Base-by-base conservation (phyloP, 163 green algal genomes). In the Volvox carteri region DNA sequence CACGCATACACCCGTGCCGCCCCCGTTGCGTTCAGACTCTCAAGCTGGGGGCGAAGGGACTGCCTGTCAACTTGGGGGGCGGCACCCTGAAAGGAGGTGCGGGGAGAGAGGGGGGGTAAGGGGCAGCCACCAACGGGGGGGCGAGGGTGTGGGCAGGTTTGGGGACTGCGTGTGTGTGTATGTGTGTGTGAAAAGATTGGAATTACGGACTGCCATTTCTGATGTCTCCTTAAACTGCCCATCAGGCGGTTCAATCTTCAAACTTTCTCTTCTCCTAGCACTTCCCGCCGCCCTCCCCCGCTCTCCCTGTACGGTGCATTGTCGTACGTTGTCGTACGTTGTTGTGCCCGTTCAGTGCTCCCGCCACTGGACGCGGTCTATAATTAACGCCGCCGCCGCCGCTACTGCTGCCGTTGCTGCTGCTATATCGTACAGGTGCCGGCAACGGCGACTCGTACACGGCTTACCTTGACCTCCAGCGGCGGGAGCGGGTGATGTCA, bases 361-460 rank as follows among this genome's bases (percentile, higher is more conserved):
- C n/a, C n/a, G n/a, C n/a, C n/a, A n/a, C n/a, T n/a, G n/a, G n/a
- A n/a, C n/a, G n/a, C n/a, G n/a, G n/a, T n/a, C n/a, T n/a, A n/a
- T n/a, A n/a, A n/a, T n/a, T n/a, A n/a, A n/a, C n/a, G n/a, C n/a
- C n/a, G n/a, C n/a, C n/a, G n/a, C n/a, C n/a, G n/a, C n/a, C n/a
- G n/a, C n/a, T n/a, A n/a, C n/a, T n/a, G n/a, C n/a, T n/a, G n/a
- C n/a, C n/a, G n/a, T n/a, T n/a, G n/a, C n/a, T n/a, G n/a, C n/a
- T n/a, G n/a, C n/a, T n/a, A n/a, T n/a, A n/a, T n/a, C n/a, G n/a
- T n/a, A 12, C 70, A 83, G 84, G 84, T 54, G 89, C 90, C 30
- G 91, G 91, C 52, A 91, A 91, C 60, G 91, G 91, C 28, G 92
- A 95, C 83, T 88, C 91, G 12, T 95, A 84, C 90, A 94, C 92